A percentile compares a stretch with the other conserved stretches of the same genome.
These are phyloP conservation scores for Syzygium oleosum DNA, from an alignment of 345 rosid genomes.

Conservation along the genomic window DNA sequence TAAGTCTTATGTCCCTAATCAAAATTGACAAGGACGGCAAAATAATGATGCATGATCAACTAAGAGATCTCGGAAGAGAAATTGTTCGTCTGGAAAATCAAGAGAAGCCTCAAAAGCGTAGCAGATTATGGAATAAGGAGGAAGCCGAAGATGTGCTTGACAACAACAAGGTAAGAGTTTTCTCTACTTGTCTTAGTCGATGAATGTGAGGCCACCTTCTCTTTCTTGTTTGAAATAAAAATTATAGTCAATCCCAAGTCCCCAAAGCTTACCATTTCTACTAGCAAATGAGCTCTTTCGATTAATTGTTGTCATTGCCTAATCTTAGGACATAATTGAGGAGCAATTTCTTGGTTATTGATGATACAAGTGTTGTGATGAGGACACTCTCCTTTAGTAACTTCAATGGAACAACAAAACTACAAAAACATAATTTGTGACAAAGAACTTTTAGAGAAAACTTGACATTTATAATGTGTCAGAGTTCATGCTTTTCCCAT, in stretches of 20 bases:
- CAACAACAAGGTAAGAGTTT: not conserved
- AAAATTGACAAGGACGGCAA: not conserved
- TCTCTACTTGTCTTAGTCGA: not conserved
- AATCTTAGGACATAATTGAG: not conserved
- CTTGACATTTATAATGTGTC: not conserved
- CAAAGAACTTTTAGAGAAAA: not conserved
- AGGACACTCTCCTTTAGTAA: not conserved
- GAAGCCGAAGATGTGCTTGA: not conserved
- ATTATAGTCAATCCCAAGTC: not conserved
- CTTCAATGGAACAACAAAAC: not conserved
- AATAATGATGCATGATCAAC: not conserved
- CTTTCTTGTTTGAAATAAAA: not conserved
- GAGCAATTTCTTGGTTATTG: not conserved
- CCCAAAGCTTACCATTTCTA: not conserved
- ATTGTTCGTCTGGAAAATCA: not conserved
- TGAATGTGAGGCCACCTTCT: not conserved
- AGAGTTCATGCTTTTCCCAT: not conserved
- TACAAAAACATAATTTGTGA: not conserved
- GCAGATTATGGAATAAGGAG: not conserved
- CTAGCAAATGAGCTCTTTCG: not conserved
- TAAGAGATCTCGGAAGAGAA: not conserved
- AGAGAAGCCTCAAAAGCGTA: not conserved
- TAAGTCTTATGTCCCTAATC: not conserved
- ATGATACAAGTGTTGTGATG: not conserved
- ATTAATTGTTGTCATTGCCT: not conserved